Percentiles rank a stretch among this genome's conserved stretches.
These are phyloP conservation scores for Phaeosphaeriaceae sp. DNA, from an alignment of 2,329 filamentous ascomycete species.

Conservation along the genomic window DNA sequence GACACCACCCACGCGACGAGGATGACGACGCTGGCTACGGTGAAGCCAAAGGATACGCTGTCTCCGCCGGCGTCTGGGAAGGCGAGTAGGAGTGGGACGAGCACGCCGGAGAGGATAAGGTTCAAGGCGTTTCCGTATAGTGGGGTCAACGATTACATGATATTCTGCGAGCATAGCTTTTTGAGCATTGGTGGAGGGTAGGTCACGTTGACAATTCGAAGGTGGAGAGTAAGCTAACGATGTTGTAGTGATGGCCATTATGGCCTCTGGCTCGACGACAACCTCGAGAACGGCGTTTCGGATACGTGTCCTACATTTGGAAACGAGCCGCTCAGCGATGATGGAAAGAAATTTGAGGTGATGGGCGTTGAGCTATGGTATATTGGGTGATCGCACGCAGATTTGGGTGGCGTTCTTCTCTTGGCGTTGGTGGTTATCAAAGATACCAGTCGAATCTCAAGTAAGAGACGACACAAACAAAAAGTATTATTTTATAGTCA, in stretches of 20 bases:
- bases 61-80: constrained; percentile 39
- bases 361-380: constrained; percentile 94
- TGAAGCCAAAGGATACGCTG: constrained; percentile 30
- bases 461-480: constrained; percentile 4
- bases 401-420: background rate
- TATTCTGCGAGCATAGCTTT: constrained; percentile 87
- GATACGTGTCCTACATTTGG: constrained; percentile 89
- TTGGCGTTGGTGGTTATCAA: constrained; percentile 6
- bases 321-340: constrained; percentile 91
- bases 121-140: constrained; percentile 98
- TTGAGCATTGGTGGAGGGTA: constrained; percentile 84
- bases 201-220: constrained; percentile 24
- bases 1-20: constrained; percentile 69
- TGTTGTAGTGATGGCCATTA: constrained; percentile 76
- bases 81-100: constrained; percentile 55
- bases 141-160: constrained; percentile 95
- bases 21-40: constrained; percentile 64
- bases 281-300: constrained; percentile 83
- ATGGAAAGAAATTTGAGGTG: constrained; percentile 90
- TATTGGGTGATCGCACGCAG: constrained; percentile 64
- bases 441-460: constrained; percentile 8
- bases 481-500: background rate
- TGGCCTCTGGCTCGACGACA: constrained; percentile 91
- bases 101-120: constrained; percentile 77
- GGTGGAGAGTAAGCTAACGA: constrained; percentile 5